Conservation (phyloP, 257 asterid genomes). For the Fraxinus pennsylvanica region DNA sequence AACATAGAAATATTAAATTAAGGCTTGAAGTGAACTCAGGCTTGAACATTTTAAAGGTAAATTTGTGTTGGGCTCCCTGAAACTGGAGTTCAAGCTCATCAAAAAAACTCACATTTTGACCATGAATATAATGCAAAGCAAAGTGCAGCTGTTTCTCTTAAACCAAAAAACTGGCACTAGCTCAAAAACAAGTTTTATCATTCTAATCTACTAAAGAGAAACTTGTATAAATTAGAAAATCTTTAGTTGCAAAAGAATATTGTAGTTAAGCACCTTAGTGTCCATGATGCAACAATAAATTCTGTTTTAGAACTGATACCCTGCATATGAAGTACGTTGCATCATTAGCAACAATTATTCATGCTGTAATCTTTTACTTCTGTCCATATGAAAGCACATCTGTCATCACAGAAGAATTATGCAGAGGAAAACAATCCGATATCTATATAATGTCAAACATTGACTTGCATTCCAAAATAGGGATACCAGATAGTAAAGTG, state of each 20-base stretch:
- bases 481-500: not conserved
- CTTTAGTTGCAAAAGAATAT: not conserved
- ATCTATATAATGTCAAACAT: not conserved
- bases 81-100: not conserved
- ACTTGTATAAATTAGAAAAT: not conserved
- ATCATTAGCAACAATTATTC: not conserved
- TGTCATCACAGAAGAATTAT: not conserved
- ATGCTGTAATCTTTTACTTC: not conserved
- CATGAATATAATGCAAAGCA: not conserved
- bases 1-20: not conserved
- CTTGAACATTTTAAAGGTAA: not conserved
- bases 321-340: conserved; percentile 40
- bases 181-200: not conserved
- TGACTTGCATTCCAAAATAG: not conserved
- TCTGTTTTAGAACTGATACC: conserved; percentile 36
- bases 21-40: conserved; percentile 1
- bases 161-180: not conserved
- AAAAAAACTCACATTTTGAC: too few species aligned
- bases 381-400: not conserved
- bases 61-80: not conserved
- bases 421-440: not conserved
- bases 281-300: conserved; percentile 69
- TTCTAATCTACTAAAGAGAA: not conserved
- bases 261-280: conserved; percentile 50
- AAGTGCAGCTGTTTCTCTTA: not conserved